Percentiles rank a stretch among this genome's conserved stretches.
Evolutionary conservation across 1,284 basidiomycete genomes (phyloP).

Genomic region (Microbotryomycetes sp.): DNA sequence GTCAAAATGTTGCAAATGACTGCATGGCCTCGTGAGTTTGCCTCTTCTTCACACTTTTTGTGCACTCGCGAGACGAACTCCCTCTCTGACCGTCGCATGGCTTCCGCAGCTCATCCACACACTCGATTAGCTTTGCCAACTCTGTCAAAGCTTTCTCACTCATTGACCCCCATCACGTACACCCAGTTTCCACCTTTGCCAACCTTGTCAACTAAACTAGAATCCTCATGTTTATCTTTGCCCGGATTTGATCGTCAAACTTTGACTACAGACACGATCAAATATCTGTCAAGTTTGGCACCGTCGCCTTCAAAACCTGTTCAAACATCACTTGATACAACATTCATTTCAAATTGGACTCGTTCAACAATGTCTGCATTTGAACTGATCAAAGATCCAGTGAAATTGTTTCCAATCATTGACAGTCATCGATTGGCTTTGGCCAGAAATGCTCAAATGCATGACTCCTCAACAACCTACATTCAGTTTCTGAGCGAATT

Average conservation of each 20-base stretch:
- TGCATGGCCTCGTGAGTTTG: constrained; percentile 33
- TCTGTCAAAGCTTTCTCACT: constrained; percentile 15
- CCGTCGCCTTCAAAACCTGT: constrained; percentile 5
- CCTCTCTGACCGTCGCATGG: background rate
- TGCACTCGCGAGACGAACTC: background rate
- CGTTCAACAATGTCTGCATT: constrained; percentile 15
- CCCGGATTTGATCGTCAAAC: background rate
- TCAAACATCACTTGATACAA: background rate
- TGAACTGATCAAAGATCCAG: constrained; percentile 1
- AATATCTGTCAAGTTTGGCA: constrained; percentile 22
- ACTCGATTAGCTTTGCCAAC: constrained; percentile 24
- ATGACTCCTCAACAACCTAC: constrained; percentile 13
- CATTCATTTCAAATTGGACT: constrained; percentile 9
- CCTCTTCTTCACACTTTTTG: no score
- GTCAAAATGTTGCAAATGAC: constrained; percentile 37
- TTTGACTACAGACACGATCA: constrained; percentile 14
- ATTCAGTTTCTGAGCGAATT: constrained; percentile 12
- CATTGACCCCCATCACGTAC: constrained; percentile 29
- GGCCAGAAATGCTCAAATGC: constrained; percentile 13
- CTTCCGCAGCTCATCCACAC: constrained; percentile 34
- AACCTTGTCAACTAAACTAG: constrained; percentile 27
- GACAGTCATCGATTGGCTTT: constrained; percentile 37
- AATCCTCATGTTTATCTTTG: background rate
- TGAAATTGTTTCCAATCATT: constrained; percentile 34
- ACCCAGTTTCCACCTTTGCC: constrained; percentile 27